Evolutionary conservation across 2,329 filamentous ascomycete genomes (phyloP), one percentile per base, ranked within the genome.

Genomic region (Chalaropsis ovoidea): DNA sequence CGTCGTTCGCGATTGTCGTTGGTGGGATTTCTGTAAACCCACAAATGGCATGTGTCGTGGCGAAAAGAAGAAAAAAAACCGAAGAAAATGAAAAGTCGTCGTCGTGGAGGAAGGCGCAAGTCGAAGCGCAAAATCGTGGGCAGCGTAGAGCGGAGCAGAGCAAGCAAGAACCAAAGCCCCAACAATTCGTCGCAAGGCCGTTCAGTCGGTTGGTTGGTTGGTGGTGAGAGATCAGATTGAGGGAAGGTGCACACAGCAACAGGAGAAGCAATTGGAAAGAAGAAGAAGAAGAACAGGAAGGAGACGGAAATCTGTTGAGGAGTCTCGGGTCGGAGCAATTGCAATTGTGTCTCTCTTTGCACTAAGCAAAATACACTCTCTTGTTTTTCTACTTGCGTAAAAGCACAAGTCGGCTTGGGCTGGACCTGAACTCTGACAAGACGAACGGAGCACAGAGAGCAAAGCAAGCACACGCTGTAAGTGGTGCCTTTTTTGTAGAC

Each of bases 141-240:
- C 19, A 49, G 22, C 22, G 47, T 8, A 24, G 22, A 49, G 47
- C 47, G n/a, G 47, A 22, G 22, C 47, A 22, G 60, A 41, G 42
- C 8, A 61, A 27, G 39, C 24, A 61, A 42, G 22, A 31, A 43
- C 8, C n/a, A 27, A n/a, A 10, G n/a, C 47, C 47, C 52, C 49
- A 56, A 56, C 52, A 56, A 56, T 56, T 56, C 52, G 52, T 56
- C 52, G 27, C 52, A 56, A 31, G 27, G 17, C n/a, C n/a, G n/a
- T n/a, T n/a, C n/a, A n/a, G n/a, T n/a, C n/a, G n/a, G n/a, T n/a
- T n/a, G n/a, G n/a, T 27, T 15, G 27, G 27, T 31, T 8, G 52
- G 5, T 19, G 39, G 35, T 45, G n/a, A 13, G 15, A 49, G 42
- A 43, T 62, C 11, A 2, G 31, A 41, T 27, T 27, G 41, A 45